phyloP scores from a whole-genome alignment of 2,329 filamentous ascomycete species.

The Fusarium cyanostomum region DNA sequence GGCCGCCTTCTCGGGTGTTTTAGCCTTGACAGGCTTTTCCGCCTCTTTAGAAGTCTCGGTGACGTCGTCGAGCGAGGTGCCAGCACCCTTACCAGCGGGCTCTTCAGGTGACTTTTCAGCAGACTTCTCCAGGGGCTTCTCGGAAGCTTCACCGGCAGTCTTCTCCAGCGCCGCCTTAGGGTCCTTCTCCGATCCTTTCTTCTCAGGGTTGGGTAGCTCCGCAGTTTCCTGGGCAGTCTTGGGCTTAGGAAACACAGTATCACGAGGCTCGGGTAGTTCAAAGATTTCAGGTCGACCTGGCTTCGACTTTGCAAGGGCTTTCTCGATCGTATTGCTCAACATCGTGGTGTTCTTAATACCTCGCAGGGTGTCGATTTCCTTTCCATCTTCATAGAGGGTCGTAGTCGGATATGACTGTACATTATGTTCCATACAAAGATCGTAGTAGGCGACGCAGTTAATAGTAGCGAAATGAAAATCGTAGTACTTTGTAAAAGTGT shows the following conservation, averaged over 20 bases:
- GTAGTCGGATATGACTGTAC: slow-evolving; percentile 81
- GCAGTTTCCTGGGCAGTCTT: slow-evolving; percentile 5
- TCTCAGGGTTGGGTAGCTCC: slow-evolving; percentile 23
- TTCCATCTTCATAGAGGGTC: slow-evolving; percentile 81
- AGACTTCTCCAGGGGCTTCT: slow-evolving; percentile 28
- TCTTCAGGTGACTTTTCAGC: slow-evolving; percentile 28
- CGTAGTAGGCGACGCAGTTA: slow-evolving; percentile 85
- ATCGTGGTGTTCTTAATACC: slow-evolving; percentile 74
- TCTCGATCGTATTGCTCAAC: slow-evolving; percentile 78
- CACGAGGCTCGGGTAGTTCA: slow-evolving; percentile 77
- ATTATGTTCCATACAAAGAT: slow-evolving; percentile 75
- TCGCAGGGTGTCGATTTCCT: slow-evolving; percentile 68
- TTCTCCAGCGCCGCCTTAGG: slow-evolving; percentile 50
- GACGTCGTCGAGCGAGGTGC: slow-evolving; percentile 32
- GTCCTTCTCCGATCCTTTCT: slow-evolving; percentile 31
- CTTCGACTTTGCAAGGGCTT: slow-evolving; percentile 77
- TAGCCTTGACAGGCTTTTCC: slow-evolving; percentile 37
- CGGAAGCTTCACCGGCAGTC: slow-evolving; percentile 19
- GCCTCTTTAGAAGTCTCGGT: slow-evolving; percentile 42
- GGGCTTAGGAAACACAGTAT: slow-evolving; percentile 55
- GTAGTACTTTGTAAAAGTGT: slow-evolving; percentile 81
- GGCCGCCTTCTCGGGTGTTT: slow-evolving; percentile 38
- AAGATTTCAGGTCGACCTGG: slow-evolving; percentile 78
- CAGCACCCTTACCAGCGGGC: slow-evolving; percentile 29
- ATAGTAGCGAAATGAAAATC: slow-evolving; percentile 87